Base-by-base conservation (phyloP, 2,329 filamentous ascomycete genomes). In the Colletotrichum cereale region DNA sequence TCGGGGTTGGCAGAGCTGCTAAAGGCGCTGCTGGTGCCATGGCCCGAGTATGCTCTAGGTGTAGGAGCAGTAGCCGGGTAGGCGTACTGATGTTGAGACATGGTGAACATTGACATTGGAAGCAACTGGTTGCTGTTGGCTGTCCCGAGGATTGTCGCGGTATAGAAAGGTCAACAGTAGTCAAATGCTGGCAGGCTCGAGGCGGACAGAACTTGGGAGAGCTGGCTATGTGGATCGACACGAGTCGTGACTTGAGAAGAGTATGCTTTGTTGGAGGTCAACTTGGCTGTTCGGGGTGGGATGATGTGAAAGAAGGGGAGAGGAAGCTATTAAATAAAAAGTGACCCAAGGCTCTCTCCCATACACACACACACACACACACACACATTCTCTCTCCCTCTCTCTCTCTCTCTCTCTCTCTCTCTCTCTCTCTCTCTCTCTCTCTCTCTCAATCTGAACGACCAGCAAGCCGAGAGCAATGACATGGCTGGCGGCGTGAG, bases 1-100 rank as follows among this genome's bases (percentile, higher is more conserved):
- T 98, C 95, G 66, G 96, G 93, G 82, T 97, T 97, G 77, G 95
- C 96, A 74, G 94, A 97, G 78, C 92, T 93, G 84, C 94, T 97
- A 86, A 97, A 97, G 77, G 96, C 96, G 84, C 94, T 97, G 85
- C 94, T 97, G 73, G 93, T 97, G 80, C 91, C 92, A 79, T 94
- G 91, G 74, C 85, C 88, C 50, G 90, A 87, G 77, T 92, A 91
- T 79, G 94, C 91, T 81, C 92, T 90, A 62, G 91, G 86, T 62
- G 71, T 83, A 78, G 74, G 82, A 76, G 77, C 80, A 78, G 80
- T 74, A 38, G 78, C 74, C 75, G 76, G 72, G 73, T 85, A 85
- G 75, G 79, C 73, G 72, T 84, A 85, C 74, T 80, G 80, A 61
- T 83, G 82, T 75, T 84, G 82, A 42, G 82, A 77, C 80, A 84